Conservation (phyloP, 768 basidiomycete genomes). For the Kwoniella botswanensis region DNA sequence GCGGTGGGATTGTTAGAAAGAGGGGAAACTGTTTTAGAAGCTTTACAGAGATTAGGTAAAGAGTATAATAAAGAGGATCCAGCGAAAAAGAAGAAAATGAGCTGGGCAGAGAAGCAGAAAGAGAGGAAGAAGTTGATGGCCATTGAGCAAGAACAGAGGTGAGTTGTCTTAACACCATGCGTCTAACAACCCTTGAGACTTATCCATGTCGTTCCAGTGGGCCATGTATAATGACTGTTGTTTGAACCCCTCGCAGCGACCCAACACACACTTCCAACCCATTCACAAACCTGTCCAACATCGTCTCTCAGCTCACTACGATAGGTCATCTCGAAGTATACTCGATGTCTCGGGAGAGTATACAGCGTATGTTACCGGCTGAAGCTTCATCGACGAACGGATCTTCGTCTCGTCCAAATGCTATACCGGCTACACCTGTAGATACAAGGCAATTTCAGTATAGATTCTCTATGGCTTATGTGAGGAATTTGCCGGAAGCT, state of each 20-base stretch:
- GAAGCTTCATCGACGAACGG: conserved; percentile 16
- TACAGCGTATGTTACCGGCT: conserved; percentile 57
- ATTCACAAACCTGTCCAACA: conserved; percentile 56
- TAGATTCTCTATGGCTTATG: conserved; percentile 56
- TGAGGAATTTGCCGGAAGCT: conserved; percentile 49
- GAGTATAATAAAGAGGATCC: conserved; percentile 47
- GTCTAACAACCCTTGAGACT: no score
- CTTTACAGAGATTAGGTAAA: conserved; percentile 79
- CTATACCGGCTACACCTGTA: conserved; percentile 18
- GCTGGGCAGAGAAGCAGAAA: conserved; percentile 60
- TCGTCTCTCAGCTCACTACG: conserved; percentile 53
- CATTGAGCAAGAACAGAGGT: conserved; percentile 31
- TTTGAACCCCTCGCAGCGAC: conserved; percentile 15
- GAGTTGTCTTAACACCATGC: conserved; percentile 19
- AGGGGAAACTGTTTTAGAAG: conserved; percentile 89
- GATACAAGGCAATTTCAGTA: conserved; percentile 57
- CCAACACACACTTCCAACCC: conserved; percentile 46
- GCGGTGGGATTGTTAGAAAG: conserved; percentile 78
- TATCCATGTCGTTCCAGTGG: no score
- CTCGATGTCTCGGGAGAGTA: conserved; percentile 56
- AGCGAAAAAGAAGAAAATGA: conserved; percentile 45
- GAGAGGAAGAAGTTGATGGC: conserved; percentile 54
- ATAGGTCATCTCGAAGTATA: conserved; percentile 59
- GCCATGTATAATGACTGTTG: neutral
- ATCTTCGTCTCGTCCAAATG: conserved; percentile 1